These are phyloP conservation scores for Spinellus fusiger DNA, from an alignment of 192 early-diverging fungal genomes.

Conservation along the genomic window DNA sequence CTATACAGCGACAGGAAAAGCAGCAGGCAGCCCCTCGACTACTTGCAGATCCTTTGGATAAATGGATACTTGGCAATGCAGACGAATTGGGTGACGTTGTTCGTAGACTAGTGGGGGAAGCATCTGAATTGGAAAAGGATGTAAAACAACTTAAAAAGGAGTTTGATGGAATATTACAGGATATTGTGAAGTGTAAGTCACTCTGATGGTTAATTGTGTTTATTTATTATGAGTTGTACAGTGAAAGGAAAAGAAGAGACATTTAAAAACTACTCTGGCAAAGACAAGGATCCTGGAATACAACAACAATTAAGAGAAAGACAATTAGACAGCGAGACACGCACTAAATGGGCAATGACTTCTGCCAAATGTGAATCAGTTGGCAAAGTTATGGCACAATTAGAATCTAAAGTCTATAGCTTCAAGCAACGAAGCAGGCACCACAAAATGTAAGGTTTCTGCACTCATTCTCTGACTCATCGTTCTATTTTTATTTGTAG, in stretches of 20 bases:
- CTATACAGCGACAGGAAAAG: neutral
- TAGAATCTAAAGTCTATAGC: conserved; percentile 6
- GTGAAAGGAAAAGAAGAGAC: conserved; percentile 1
- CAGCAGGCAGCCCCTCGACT: neutral
- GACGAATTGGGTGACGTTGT: neutral
- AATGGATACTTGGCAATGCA: neutral
- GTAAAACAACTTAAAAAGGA: neutral
- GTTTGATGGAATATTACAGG: neutral
- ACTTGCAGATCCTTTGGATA: neutral
- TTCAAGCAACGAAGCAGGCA: neutral
- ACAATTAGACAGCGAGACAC: conserved; percentile 2
- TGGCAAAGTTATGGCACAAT: neutral
- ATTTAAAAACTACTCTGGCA: neutral
- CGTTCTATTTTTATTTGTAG: neutral
- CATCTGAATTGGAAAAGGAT: neutral
- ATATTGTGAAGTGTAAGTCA: conserved; percentile 7
- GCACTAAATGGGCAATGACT: neutral
- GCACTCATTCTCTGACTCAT: neutral
- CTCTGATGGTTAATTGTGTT: neutral
- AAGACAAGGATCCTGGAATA: neutral
- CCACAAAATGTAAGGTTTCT: neutral
- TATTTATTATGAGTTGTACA: neutral
- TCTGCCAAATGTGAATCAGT: neutral
- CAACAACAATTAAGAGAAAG: conserved; percentile 1
- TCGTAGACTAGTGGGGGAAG: neutral